Percentiles rank a stretch among this genome's conserved stretches.
These are phyloP conservation scores for Sporothrix inflata DNA, from an alignment of 2,329 filamentous ascomycete genomes.

Conservation along the genomic window DNA sequence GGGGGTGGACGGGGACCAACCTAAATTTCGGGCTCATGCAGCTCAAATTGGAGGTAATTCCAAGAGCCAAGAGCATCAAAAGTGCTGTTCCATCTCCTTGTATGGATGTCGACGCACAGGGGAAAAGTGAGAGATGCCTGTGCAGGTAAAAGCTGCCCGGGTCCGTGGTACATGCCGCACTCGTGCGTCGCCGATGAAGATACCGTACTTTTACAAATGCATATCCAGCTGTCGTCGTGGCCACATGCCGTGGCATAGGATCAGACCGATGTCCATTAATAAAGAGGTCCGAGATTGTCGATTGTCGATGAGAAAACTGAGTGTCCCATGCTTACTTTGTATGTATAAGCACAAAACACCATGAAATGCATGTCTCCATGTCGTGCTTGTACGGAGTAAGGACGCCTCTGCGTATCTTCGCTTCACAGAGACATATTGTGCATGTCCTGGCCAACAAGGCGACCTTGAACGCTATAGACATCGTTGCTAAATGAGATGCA, in stretches of 20 bases:
- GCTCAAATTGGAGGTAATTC: neutral
- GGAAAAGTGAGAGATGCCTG: neutral
- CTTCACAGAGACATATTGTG: neutral
- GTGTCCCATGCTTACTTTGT: neutral
- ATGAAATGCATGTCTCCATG: neutral
- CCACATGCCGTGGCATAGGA: neutral
- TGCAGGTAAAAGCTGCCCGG: neutral
- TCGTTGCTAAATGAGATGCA: neutral
- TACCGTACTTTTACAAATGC: neutral
- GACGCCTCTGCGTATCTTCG: neutral
- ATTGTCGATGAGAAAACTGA: neutral
- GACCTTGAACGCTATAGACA: neutral
- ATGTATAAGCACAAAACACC: neutral
- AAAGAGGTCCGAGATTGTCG: neutral
- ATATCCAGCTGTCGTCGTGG: neutral
- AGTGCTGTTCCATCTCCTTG: neutral
- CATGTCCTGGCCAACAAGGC: neutral
- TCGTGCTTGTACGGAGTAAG: neutral
- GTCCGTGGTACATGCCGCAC: neutral
- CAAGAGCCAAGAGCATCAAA: neutral
- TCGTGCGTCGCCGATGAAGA: neutral
- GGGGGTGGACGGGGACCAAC: neutral
- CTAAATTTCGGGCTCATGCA: neutral
- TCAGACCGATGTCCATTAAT: neutral
- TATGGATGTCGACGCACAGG: neutral